A percentile compares a stretch with the other conserved stretches of the same genome.
Conservation (phyloP, 176 grass and related monocot genomes). For the Cenchrus fungigraminus region DNA sequence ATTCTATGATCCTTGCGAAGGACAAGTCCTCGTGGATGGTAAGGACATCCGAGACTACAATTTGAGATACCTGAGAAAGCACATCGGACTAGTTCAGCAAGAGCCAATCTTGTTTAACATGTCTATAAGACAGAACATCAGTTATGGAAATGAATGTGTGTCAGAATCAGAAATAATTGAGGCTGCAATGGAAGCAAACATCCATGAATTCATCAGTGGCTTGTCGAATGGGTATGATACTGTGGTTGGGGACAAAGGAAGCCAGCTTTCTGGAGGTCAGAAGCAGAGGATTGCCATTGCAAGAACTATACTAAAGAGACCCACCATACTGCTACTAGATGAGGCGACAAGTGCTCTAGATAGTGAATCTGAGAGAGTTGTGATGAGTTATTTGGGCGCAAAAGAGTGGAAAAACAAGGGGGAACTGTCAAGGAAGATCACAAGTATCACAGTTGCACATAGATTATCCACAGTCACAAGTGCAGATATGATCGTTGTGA, state of each 20-base stretch:
- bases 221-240: constrained; percentile 61
- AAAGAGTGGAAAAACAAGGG: constrained; percentile 41
- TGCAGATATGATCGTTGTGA: constrained; percentile 55
- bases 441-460: constrained; percentile 63
- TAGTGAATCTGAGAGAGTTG: constrained; percentile 49
- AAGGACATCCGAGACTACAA: constrained; percentile 57
- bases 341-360: constrained; percentile 70
- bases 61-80: constrained; percentile 53
- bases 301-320: constrained; percentile 60
- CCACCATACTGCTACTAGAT: constrained; percentile 61
- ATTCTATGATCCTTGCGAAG: constrained; percentile 61
- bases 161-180: constrained; percentile 49
- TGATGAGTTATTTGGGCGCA: constrained; percentile 46
- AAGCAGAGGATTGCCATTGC: constrained; percentile 68
- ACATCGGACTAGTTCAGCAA: constrained; percentile 64
- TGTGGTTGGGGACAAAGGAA: constrained; percentile 58
- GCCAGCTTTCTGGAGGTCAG: constrained; percentile 68
- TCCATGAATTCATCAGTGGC: constrained; percentile 59
- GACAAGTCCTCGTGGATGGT: constrained; percentile 43
- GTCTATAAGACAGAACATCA: constrained; percentile 63
- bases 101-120: constrained; percentile 58
- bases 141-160: constrained; percentile 48
- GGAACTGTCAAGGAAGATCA: constrained; percentile 33
- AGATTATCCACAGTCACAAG: constrained; percentile 57
- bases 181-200: constrained; percentile 61